These are phyloP conservation scores for Penicillium sp. DNA, from an alignment of 2,329 filamentous ascomycete species.

Conservation along the genomic window DNA sequence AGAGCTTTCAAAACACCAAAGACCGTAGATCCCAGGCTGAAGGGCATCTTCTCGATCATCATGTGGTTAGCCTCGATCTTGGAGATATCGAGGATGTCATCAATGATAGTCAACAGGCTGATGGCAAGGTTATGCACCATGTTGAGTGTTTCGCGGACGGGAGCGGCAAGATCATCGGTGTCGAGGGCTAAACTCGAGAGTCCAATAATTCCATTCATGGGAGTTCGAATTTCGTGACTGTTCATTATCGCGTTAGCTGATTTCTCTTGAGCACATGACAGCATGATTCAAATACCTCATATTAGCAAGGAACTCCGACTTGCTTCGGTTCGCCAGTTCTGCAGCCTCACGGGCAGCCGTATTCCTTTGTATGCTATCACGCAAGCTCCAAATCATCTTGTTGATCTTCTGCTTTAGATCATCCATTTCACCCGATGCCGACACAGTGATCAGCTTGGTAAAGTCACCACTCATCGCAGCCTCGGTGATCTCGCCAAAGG, in stretches of 20 bases:
- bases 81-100: slow-evolving; percentile 70
- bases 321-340: slow-evolving; percentile 93
- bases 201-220: slow-evolving; percentile 94
- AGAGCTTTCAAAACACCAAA: slow-evolving; percentile 97
- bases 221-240: slow-evolving; percentile 89
- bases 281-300: slow-evolving; percentile 64
- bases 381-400: slow-evolving; percentile 91
- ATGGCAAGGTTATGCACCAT: slow-evolving; percentile 95
- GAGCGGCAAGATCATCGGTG: slow-evolving; percentile 86
- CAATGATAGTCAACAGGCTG: slow-evolving; percentile 91
- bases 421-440: slow-evolving; percentile 96
- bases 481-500: slow-evolving; percentile 95
- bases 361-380: slow-evolving; percentile 93
- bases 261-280: background rate
- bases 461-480: slow-evolving; percentile 94
- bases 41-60: slow-evolving; percentile 95
- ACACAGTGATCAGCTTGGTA: slow-evolving; percentile 90
- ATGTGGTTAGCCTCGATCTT: slow-evolving; percentile 90
- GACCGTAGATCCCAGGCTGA: slow-evolving; percentile 86
- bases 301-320: slow-evolving; percentile 94
- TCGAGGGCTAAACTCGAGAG: slow-evolving; percentile 95
- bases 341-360: slow-evolving; percentile 91
- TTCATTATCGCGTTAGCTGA: slow-evolving; percentile 4
- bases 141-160: slow-evolving; percentile 94
- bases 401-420: slow-evolving; percentile 98